A percentile compares a stretch with the other conserved stretches of the same genome.
Conservation (phyloP, 768 basidiomycete genomes). For the Suillus hirtellus region DNA sequence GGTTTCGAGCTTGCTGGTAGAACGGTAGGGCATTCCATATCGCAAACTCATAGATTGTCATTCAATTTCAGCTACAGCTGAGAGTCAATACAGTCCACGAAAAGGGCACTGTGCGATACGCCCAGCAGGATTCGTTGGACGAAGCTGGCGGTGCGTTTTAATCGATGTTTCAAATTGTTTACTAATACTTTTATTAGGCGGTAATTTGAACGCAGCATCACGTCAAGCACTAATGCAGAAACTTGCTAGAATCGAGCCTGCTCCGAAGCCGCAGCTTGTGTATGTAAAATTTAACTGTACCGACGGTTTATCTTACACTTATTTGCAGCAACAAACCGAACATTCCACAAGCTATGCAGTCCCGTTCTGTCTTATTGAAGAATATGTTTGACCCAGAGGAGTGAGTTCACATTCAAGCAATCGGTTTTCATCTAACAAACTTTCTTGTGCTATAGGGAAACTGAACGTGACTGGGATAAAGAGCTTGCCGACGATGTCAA, state of each 20-base stretch:
- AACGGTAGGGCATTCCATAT: constrained; percentile 52
- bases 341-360: constrained; percentile 84
- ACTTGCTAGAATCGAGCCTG: constrained; percentile 91
- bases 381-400: constrained; percentile 99
- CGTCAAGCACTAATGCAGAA: constrained; percentile 99
- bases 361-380: constrained; percentile 84
- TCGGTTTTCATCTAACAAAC: constrained; percentile 7
- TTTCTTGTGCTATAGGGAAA: constrained; percentile 62
- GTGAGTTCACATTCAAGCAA: constrained; percentile 45
- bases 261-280: constrained; percentile 61
- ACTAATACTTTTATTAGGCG: constrained; percentile 52
- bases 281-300: constrained; percentile 36
- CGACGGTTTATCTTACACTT: constrained; percentile 18
- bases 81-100: constrained; percentile 93
- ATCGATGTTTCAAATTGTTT: constrained; percentile 6
- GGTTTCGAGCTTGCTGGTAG: constrained; percentile 97
- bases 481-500: constrained; percentile 97
- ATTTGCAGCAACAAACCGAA: constrained; percentile 64
- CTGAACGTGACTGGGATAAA: constrained; percentile 93
- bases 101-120: constrained; percentile 77
- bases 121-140: constrained; percentile 79
- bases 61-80: constrained; percentile 45
- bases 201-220: constrained; percentile 97
- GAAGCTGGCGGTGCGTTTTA: constrained; percentile 76
- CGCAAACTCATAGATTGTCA: constrained; percentile 18